Evolutionary conservation across 164 flowering plant species (phyloP).

Genomic region (Macadamia tetraphylla): DNA sequence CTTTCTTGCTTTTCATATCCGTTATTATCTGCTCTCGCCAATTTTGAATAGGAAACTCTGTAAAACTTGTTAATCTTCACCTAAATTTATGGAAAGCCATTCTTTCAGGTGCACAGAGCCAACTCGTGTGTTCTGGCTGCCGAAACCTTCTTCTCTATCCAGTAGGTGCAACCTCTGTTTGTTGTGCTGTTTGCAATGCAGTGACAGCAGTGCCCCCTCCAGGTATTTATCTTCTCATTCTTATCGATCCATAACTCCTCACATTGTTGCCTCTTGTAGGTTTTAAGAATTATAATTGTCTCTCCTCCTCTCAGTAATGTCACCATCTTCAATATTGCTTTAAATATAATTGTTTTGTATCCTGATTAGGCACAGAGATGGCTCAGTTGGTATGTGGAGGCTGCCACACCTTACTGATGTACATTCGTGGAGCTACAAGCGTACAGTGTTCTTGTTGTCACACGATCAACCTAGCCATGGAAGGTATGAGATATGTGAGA

Average conservation of each 20-base stretch:
- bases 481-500: slow-evolving; percentile 40
- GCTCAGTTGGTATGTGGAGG: slow-evolving; percentile 91
- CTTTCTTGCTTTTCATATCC: background rate
- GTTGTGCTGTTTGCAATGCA: slow-evolving; percentile 94
- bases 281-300: background rate
- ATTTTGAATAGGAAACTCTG: background rate
- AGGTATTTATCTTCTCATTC: slow-evolving; percentile 32
- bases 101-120: slow-evolving; percentile 63
- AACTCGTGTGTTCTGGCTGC: slow-evolving; percentile 93
- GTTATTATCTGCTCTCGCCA: background rate
- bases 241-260: background rate
- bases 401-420: slow-evolving; percentile 85
- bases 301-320: background rate
- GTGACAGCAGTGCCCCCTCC: slow-evolving; percentile 91
- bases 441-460: slow-evolving; percentile 94
- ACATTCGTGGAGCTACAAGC: slow-evolving; percentile 89
- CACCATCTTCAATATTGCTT: background rate
- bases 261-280: background rate
- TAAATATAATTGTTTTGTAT: background rate
- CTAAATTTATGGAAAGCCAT: background rate
- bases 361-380: slow-evolving; percentile 77
- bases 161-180: slow-evolving; percentile 80
- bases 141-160: slow-evolving; percentile 78
- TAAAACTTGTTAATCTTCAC: background rate
- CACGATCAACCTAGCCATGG: slow-evolving; percentile 79